Percentiles rank a stretch among this genome's conserved stretches.
These are phyloP conservation scores for Psilocybe azurescens DNA, from an alignment of 768 basidiomycete species.

Conservation along the genomic window DNA sequence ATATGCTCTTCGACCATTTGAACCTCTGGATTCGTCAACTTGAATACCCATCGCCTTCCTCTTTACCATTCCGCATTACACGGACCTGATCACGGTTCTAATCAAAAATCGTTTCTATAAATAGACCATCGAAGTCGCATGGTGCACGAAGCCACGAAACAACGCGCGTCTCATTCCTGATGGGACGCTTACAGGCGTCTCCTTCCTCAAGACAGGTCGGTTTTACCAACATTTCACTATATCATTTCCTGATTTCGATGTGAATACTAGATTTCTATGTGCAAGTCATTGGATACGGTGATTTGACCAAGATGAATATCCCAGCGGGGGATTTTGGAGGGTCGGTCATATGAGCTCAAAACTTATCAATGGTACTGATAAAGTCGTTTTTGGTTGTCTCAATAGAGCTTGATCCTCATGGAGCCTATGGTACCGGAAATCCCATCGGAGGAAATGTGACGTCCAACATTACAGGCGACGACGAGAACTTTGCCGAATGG, in stretches of 20 bases:
- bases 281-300: constrained; percentile 47
- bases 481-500: constrained; percentile 46
- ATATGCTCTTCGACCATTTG: too few species aligned
- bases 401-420: constrained; percentile 49
- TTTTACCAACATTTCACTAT: too few species aligned
- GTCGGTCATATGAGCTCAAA: constrained; percentile 20
- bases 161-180: constrained; percentile 52
- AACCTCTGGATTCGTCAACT: too few species aligned
- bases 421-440: constrained; percentile 44
- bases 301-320: constrained; percentile 47
- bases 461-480: constrained; percentile 43
- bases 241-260: too few species aligned
- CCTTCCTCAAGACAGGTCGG: constrained; percentile 45
- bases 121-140: constrained; percentile 49
- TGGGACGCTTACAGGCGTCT: constrained; percentile 44
- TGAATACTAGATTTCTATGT: constrained; percentile 40
- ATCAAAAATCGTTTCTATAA: constrained; percentile 1
- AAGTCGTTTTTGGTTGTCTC: neutral
- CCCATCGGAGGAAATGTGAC: constrained; percentile 53
- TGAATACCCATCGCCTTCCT: neutral
- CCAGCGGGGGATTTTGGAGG: constrained; percentile 45
- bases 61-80: neutral
- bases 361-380: neutral
- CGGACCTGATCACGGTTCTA: neutral
- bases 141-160: constrained; percentile 50